A percentile compares a stretch with the other conserved stretches of the same genome.
Conservation (phyloP, 2,329 filamentous ascomycete genomes). For the Alternaria dauci region DNA sequence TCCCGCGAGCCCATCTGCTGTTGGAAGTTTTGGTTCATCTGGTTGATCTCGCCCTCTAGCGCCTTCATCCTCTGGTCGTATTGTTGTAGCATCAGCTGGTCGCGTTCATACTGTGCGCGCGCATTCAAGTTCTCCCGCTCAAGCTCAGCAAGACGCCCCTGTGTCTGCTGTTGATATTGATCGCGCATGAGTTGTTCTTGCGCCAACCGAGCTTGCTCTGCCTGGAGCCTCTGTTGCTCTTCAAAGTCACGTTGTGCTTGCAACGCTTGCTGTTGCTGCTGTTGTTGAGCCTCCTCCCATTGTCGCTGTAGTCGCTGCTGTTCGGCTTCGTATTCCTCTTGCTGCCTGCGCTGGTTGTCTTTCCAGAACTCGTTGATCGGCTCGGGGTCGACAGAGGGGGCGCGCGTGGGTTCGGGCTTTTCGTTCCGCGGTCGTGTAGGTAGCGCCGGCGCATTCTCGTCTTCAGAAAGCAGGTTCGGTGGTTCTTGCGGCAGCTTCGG, state of each 20-base stretch:
- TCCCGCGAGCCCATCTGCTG: constrained; percentile 90
- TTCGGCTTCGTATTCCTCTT: constrained; percentile 94
- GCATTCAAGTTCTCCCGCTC: constrained; percentile 96
- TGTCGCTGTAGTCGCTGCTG: constrained; percentile 88
- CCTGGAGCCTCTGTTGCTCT: constrained; percentile 86
- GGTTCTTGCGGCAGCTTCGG: constrained; percentile 95
- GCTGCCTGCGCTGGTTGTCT: constrained; percentile 86
- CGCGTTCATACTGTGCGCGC: constrained; percentile 93
- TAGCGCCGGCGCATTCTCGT: constrained; percentile 79
- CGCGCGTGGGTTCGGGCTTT: constrained; percentile 68
- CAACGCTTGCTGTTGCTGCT: constrained; percentile 82
- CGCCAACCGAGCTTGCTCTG: constrained; percentile 88
- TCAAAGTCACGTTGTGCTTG: constrained; percentile 96
- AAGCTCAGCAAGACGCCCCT: constrained; percentile 92
- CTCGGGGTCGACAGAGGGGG: constrained; percentile 81
- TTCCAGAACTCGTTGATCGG: constrained; percentile 99
- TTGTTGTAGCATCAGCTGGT: constrained; percentile 95
- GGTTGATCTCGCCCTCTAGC: constrained; percentile 83
- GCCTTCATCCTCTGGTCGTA: constrained; percentile 94
- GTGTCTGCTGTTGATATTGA: constrained; percentile 91
- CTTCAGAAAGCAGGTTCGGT: constrained; percentile 85
- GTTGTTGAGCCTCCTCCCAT: constrained; percentile 79
- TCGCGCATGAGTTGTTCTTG: constrained; percentile 89
- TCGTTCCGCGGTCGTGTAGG: constrained; percentile 77
- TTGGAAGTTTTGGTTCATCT: constrained; percentile 82